Base-by-base conservation (phyloP, 1,139 yeast species). In the Lizanozyma gosingica region DNA sequence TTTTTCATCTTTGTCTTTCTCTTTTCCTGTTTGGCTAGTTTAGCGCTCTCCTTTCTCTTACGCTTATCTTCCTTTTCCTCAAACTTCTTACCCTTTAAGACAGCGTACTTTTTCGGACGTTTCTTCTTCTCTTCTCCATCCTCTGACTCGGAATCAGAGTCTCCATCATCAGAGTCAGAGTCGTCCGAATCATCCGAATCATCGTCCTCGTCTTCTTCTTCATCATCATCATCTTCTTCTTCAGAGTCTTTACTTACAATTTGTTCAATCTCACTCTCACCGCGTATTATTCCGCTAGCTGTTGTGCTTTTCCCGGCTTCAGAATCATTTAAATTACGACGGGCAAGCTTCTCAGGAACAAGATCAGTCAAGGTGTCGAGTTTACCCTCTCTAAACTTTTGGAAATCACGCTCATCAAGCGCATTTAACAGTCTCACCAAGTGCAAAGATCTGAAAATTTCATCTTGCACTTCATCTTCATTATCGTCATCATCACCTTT, bases 1-100 rank as follows among this genome's bases (percentile, higher is more conserved):
- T 94, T 94, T 60, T 92, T 92, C 81, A 92, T 83, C 60, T 94
- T 94, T 3, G 80, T 80, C 56, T 87, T 82, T 44, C 98, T 73
- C 64, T 85, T 88, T 52, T 90, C 97, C 52, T 83, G 83, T 46
- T 87, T 85, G 14, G 80, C 87, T 35, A 80, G 83, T 57, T 87
- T 92, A 16, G 87, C 82, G 17, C 82, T 83, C 52, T 82, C 83
- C 60, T 94, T 94, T 42, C 97, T 74, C 38, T 78, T 81, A 55
- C 83, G 86, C 59, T 90, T 92, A 0, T 70, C 80, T 17, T 87
- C 96, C 55, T 88, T 83, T 54, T 90, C 94, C 52, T 85, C 94
- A 56, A 72, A 71, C 55, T 81, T 80, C 59, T 86, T 90, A 18
- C 95, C 94, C 48, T 74, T 81, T 9, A 72, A 59, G 4, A 63